Evolutionary conservation across 164 flowering plant genomes (phyloP).

Genomic region (Annona squamosa): DNA sequence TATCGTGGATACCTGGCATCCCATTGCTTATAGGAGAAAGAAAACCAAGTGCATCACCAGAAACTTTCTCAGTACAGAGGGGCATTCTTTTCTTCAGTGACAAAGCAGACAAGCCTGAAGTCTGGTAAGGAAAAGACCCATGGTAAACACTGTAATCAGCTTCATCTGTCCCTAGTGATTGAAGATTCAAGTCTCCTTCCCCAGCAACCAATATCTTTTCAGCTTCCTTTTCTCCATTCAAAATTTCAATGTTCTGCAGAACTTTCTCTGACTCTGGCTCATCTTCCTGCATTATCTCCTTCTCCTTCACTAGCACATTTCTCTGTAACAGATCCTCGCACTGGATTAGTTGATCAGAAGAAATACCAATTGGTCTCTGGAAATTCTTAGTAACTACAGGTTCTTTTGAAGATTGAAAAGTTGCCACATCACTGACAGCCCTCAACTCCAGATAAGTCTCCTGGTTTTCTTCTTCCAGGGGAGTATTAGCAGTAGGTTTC

Average conservation of each 20-base stretch:
- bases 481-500: slow-evolving; percentile 9
- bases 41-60: slow-evolving; percentile 5
- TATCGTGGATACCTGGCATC: not conserved
- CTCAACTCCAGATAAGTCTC: slow-evolving; percentile 12
- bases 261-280: not conserved
- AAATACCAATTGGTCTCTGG: not conserved
- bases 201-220: slow-evolving; percentile 6
- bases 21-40: slow-evolving; percentile 5
- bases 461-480: slow-evolving; percentile 9
- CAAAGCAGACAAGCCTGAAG: slow-evolving; percentile 5
- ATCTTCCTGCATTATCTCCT: slow-evolving; percentile 1
- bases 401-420: slow-evolving; percentile 11
- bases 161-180: slow-evolving; percentile 5
- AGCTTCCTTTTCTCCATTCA: slow-evolving; percentile 13
- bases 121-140: slow-evolving; percentile 5
- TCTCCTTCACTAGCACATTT: slow-evolving; percentile 10
- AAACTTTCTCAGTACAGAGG: not conserved
- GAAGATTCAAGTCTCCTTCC: slow-evolving; percentile 6
- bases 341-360: not conserved
- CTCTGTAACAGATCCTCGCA: not conserved
- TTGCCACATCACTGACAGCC: not conserved
- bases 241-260: slow-evolving; percentile 4
- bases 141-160: not conserved
- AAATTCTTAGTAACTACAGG: not conserved
- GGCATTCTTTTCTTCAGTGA: slow-evolving; percentile 8